A percentile compares a stretch with the other conserved stretches of the same genome.
Evolutionary conservation across 805 yeast genomes (phyloP).

Genomic region (Candida vartiovaarae): DNA sequence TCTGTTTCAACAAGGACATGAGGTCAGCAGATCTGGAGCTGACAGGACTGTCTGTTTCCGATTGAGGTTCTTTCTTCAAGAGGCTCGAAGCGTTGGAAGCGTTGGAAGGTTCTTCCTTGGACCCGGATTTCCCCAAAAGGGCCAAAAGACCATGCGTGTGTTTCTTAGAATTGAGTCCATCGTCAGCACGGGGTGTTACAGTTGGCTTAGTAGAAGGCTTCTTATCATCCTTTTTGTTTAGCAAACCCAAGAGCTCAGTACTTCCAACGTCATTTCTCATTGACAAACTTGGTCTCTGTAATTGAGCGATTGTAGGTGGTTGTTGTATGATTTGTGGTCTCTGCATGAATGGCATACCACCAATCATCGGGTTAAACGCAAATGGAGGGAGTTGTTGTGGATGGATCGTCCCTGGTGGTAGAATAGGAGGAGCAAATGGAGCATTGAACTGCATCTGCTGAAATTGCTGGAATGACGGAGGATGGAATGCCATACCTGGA

Average conservation of each 20-base stretch:
- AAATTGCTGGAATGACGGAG: constrained; percentile 14
- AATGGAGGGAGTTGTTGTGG: constrained; percentile 5
- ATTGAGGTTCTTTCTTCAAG: background rate
- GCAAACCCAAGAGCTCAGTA: constrained; percentile 36
- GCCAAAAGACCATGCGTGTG: constrained; percentile 18
- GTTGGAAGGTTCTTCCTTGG: background rate
- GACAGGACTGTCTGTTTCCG: background rate
- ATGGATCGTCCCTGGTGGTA: constrained; percentile 3
- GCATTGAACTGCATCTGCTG: constrained; percentile 14
- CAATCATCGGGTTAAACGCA: constrained; percentile 7
- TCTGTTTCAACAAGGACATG: constrained; percentile 4
- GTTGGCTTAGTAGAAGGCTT: background rate
- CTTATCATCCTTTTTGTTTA: constrained; percentile 26
- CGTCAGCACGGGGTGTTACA: background rate
- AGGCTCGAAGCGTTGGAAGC: background rate
- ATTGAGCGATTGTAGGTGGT: constrained; percentile 33
- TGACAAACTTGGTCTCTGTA: constrained; percentile 31
- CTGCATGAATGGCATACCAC: constrained; percentile 8
- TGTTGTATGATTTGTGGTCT: constrained; percentile 10
- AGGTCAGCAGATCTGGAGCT: constrained; percentile 1
- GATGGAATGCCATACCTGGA: constrained; percentile 15
- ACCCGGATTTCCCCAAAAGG: background rate
- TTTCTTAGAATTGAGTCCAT: constrained; percentile 2
- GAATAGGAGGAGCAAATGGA: constrained; percentile 18
- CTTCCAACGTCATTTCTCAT: constrained; percentile 28